Percentiles rank a stretch among this genome's conserved stretches.
Conservation (phyloP, 441 rosid genomes). For the Gossypium lobatum region DNA sequence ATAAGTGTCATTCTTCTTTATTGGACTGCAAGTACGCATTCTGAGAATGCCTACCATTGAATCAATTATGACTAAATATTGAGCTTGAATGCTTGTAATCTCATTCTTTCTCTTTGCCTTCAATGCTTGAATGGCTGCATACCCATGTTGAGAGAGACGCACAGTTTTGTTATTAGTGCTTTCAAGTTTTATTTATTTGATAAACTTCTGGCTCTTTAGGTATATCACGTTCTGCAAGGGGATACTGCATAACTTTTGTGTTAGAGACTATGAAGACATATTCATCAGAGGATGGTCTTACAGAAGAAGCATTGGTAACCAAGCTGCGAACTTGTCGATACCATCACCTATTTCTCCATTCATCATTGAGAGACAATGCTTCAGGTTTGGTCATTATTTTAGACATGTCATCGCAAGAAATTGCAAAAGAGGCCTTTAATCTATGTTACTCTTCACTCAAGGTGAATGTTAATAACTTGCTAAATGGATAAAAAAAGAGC, state of each 20-base stretch:
- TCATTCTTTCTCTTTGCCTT: background rate
- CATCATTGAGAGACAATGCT: constrained; percentile 64
- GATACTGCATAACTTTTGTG: constrained; percentile 70
- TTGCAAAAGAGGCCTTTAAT: background rate
- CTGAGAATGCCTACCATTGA: background rate
- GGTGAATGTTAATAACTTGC: background rate
- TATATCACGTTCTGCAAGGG: constrained; percentile 89
- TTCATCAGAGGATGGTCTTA: constrained; percentile 82
- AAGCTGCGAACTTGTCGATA: constrained; percentile 83
- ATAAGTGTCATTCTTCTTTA: background rate
- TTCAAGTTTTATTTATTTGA: constrained; percentile 9
- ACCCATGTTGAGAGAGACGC: background rate
- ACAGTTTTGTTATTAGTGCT: background rate
- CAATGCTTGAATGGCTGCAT: background rate
- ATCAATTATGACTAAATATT: background rate
- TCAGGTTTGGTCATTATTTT: constrained; percentile 53
- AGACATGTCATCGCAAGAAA: background rate
- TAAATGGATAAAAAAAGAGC: constrained; percentile 3
- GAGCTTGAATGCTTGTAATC: background rate
- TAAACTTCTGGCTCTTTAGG: constrained; percentile 33
- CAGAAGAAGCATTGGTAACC: constrained; percentile 93
- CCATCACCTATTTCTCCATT: constrained; percentile 88
- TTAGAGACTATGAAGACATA: constrained; percentile 98
- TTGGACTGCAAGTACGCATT: background rate
- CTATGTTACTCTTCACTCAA: background rate